These are phyloP conservation scores for Populus hybrid DNA, from an alignment of 441 rosid genomes.

Conservation along the genomic window DNA sequence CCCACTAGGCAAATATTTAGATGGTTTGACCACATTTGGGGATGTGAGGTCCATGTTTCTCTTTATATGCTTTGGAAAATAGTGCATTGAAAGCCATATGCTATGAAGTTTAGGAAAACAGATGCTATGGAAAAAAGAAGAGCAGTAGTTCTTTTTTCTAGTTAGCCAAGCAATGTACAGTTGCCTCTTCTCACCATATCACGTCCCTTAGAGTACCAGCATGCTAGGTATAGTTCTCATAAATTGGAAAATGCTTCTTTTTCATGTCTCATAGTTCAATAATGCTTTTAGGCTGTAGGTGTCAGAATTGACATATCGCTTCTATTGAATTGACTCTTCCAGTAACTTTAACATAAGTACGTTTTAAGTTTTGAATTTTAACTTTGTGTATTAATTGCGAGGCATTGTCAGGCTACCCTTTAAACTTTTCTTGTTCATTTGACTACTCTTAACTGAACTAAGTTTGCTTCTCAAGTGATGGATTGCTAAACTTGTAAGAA, in stretches of 20 bases:
- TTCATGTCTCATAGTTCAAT: neutral
- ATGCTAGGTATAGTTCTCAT: neutral
- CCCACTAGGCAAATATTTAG: neutral
- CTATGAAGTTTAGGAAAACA: neutral
- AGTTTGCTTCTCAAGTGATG: neutral
- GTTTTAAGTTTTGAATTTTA: neutral
- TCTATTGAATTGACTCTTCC: neutral
- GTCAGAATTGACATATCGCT: neutral
- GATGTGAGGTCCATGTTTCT: neutral
- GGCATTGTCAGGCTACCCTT: neutral
- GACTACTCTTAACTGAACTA: neutral
- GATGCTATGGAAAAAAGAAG: neutral
- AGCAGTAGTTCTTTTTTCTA: neutral
- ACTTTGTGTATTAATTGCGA: neutral
- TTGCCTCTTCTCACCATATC: neutral
- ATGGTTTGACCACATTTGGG: neutral
- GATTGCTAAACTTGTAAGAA: neutral
- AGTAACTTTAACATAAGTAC: neutral
- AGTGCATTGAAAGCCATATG: neutral
- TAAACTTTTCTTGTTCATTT: neutral
- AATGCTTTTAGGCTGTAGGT: neutral
- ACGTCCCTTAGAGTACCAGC: neutral
- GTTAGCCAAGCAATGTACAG: neutral
- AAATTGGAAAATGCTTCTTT: neutral
- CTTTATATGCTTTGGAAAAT: neutral